phyloP scores from a whole-genome alignment of 768 basidiomycete species.

The Mycena floridula region DNA sequence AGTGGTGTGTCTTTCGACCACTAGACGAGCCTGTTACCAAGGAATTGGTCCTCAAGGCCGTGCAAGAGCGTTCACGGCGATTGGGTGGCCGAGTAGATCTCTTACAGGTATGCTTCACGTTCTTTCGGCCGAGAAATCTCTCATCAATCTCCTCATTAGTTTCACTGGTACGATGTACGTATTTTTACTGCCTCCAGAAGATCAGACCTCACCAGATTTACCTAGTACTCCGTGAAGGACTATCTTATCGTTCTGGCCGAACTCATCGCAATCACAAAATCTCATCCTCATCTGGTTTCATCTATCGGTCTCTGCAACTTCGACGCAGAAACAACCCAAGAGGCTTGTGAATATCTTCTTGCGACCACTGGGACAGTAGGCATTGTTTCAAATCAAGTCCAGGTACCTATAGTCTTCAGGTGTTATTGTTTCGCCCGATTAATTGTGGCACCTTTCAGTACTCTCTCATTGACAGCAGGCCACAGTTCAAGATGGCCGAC shows the following conservation, averaged over 20 bases:
- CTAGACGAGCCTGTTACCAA: conserved; percentile 28
- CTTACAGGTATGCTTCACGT: conserved; percentile 37
- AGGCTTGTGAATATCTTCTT: conserved; percentile 35
- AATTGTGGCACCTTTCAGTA: conserved; percentile 29
- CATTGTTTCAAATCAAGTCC: conserved; percentile 57
- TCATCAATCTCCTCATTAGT: conserved; percentile 24
- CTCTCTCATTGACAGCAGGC: conserved; percentile 53
- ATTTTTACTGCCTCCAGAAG: too few relatives aligned
- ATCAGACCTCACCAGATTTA: neutral
- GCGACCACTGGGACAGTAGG: conserved; percentile 43
- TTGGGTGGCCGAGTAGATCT: conserved; percentile 41
- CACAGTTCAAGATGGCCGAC: conserved; percentile 48
- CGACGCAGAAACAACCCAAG: conserved; percentile 44
- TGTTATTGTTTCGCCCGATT: neutral
- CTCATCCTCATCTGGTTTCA: conserved; percentile 25
- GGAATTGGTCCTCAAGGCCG: conserved; percentile 38
- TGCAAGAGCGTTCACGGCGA: conserved; percentile 43
- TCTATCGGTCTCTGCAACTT: conserved; percentile 58
- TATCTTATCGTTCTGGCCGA: conserved; percentile 10
- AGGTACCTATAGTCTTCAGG: conserved; percentile 27
- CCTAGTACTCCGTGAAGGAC: conserved; percentile 9
- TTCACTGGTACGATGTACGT: conserved; percentile 51
- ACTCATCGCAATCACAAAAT: conserved; percentile 8
- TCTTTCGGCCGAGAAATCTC: neutral
- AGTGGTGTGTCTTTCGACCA: conserved; percentile 53